phyloP scores from a whole-genome alignment of 495 filamentous ascomycete genomes.

The Glutinoglossum americanum region DNA sequence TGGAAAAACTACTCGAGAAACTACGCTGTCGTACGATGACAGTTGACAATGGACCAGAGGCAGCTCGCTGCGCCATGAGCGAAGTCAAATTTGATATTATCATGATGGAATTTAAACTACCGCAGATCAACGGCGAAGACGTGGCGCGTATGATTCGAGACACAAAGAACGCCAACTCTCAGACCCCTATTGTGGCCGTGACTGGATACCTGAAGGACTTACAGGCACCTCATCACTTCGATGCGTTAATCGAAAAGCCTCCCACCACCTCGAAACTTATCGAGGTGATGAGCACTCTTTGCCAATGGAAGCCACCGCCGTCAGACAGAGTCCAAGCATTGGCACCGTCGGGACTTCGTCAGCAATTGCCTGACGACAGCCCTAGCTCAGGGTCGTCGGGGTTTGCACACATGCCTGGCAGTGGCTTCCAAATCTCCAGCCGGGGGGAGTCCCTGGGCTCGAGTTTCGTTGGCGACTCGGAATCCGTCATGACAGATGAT shows the following conservation, averaged over 20 bases:
- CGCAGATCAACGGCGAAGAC: slow-evolving; percentile 82
- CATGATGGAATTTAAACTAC: slow-evolving; percentile 89
- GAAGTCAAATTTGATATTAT: slow-evolving; percentile 92
- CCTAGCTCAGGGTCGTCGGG: slow-evolving; percentile 65
- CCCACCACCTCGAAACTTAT: slow-evolving; percentile 74
- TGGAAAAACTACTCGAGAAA: slow-evolving; percentile 92
- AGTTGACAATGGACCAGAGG: slow-evolving; percentile 71
- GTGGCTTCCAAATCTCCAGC: slow-evolving; percentile 55
- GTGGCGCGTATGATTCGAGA: slow-evolving; percentile 94
- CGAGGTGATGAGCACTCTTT: slow-evolving; percentile 64
- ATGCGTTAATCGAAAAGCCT: slow-evolving; percentile 85
- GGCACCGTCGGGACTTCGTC: slow-evolving; percentile 35
- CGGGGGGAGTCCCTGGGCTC: slow-evolving; percentile 72
- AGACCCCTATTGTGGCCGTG: slow-evolving; percentile 90
- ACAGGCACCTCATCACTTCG: slow-evolving; percentile 82
- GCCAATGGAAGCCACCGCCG: slow-evolving; percentile 70
- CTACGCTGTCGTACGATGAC: slow-evolving; percentile 87
- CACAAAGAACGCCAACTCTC: slow-evolving; percentile 80
- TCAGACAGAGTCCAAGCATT: slow-evolving; percentile 30
- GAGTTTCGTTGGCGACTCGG: slow-evolving; percentile 66
- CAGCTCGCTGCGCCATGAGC: slow-evolving; percentile 74
- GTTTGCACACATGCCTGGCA: slow-evolving; percentile 44
- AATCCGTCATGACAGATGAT: slow-evolving; percentile 36
- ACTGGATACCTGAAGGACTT: slow-evolving; percentile 94
- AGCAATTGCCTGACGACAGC: slow-evolving; percentile 53